Conservation (phyloP, 768 basidiomycete genomes). For the Russula griseocarnosa region DNA sequence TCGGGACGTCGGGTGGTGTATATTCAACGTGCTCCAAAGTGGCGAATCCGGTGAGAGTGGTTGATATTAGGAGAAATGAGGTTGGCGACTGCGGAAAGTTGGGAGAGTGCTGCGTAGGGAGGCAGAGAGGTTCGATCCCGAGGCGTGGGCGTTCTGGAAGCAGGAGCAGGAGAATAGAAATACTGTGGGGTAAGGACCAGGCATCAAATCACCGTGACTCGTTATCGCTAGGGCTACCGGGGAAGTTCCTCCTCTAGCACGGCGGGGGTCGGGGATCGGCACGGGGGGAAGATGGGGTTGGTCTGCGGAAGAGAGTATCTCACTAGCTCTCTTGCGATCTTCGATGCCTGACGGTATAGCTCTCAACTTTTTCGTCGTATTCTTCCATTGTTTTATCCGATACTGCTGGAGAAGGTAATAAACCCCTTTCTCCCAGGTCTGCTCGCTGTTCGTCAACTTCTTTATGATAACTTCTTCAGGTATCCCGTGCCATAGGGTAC, state of each 20-base stretch:
- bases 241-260: slow-evolving; percentile 37
- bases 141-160: slow-evolving; percentile 9
- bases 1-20: slow-evolving; percentile 55
- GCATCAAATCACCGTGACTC: slow-evolving; percentile 25
- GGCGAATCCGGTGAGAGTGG: slow-evolving; percentile 37
- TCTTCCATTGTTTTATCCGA: slow-evolving; percentile 71
- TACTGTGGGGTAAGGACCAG: slow-evolving; percentile 25
- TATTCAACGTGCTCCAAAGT: slow-evolving; percentile 31
- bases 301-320: slow-evolving; percentile 29
- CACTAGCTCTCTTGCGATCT: slow-evolving; percentile 37
- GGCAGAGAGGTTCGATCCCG: slow-evolving; percentile 30
- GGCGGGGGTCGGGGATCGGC: slow-evolving; percentile 55
- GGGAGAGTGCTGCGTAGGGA: slow-evolving; percentile 32
- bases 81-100: slow-evolving; percentile 23
- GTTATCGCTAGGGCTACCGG: slow-evolving; percentile 25
- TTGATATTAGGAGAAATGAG: slow-evolving; percentile 29
- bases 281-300: slow-evolving; percentile 45
- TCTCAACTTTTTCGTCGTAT: slow-evolving; percentile 48
- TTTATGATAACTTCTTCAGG: slow-evolving; percentile 69
- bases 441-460: slow-evolving; percentile 58
- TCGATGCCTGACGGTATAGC: slow-evolving; percentile 33
- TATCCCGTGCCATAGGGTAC: slow-evolving; percentile 85
- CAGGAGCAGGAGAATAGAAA: slow-evolving; percentile 16
- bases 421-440: slow-evolving; percentile 94
- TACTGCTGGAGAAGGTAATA: slow-evolving; percentile 89